Evolutionary conservation across 495 filamentous ascomycete species (phyloP), one percentile per base, ranked within the genome.

Genomic region (Trichocladium uniseriatum): DNA sequence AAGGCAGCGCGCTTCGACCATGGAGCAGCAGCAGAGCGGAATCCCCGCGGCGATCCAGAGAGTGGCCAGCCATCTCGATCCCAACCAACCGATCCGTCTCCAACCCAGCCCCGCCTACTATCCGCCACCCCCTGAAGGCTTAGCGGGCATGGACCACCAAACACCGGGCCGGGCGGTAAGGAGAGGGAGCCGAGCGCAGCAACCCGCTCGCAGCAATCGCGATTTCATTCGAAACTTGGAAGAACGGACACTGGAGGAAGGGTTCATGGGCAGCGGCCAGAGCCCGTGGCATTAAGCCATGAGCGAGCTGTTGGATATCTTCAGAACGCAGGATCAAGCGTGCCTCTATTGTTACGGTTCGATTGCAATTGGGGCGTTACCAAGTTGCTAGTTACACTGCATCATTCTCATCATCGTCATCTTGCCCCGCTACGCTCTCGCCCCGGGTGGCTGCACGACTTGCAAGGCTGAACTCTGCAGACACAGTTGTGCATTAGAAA

Each of bases 41-140:
- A 91, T 99, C 45, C 94, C 94, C 0, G 79, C 87, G 9, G 82
- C 89, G 0, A 89, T 99, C 45, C 94, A 99, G 62, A 74, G 94
- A 49, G 92, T 97, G n/a, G 90, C 90, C 10, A 94, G 88, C 61
- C 92, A 96, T 64, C 81, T 99, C 42, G 91, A 99, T 61, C 94
- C 94, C 5, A 96, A 79, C 49, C 87, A 89, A 29, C 94, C 94
- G 0, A 97, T 99, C 59, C 77, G 94, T 38, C 66, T 95, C 34
- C 94, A 99, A 61, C 94, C 94, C 6, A 95, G 89, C 50, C 94
- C 94, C 2, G 94, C 94, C 7, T 99, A 99, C 65, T 97, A 96
- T 56, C 94, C 92, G 14, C 92, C 92, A 8, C 90, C 90, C n/a
- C 79, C 87, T 2, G 92, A 95, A 52, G 90, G 89, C 7, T 77